These are phyloP conservation scores for Heritiera littoralis DNA, from an alignment of 345 rosid species.

Conservation along the genomic window DNA sequence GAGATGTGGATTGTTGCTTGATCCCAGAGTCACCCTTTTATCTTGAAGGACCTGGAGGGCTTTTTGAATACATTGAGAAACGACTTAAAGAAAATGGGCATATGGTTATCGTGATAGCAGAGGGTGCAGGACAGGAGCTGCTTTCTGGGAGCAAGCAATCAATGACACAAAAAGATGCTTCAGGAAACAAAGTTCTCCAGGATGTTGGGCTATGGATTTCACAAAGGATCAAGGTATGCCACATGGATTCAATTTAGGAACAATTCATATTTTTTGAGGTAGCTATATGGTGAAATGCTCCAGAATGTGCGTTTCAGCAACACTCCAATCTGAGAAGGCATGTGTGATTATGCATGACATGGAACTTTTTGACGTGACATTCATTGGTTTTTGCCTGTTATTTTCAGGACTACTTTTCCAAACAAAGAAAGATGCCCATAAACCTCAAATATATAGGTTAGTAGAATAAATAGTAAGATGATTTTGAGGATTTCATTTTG, in stretches of 20 bases:
- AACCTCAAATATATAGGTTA: slow-evolving; percentile 82
- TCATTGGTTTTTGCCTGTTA: neutral
- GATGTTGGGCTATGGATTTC: slow-evolving; percentile 79
- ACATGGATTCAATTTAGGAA: neutral
- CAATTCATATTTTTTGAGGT: neutral
- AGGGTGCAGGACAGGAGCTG: slow-evolving; percentile 85
- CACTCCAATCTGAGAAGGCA: neutral
- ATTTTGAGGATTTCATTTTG: neutral
- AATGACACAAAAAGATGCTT: slow-evolving; percentile 57
- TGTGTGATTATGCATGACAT: neutral
- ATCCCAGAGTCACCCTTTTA: slow-evolving; percentile 89
- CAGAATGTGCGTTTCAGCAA: neutral
- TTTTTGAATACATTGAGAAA: slow-evolving; percentile 60
- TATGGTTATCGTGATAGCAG: slow-evolving; percentile 83
- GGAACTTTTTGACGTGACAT: neutral
- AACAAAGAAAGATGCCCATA: slow-evolving; percentile 50
- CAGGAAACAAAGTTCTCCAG: slow-evolving; percentile 82
- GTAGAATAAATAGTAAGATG: slow-evolving; percentile 13
- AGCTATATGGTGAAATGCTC: neutral
- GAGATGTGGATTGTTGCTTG: slow-evolving; percentile 93
- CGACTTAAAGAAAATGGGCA: slow-evolving; percentile 76
- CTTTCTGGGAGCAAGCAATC: slow-evolving; percentile 54
- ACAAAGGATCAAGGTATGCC: slow-evolving; percentile 61
- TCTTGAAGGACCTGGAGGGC: slow-evolving; percentile 83
- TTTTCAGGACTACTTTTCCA: slow-evolving; percentile 63